Percentiles rank a stretch among this genome's conserved stretches.
Evolutionary conservation across 495 filamentous ascomycete genomes (phyloP).

Genomic region (Penicillium parvum): DNA sequence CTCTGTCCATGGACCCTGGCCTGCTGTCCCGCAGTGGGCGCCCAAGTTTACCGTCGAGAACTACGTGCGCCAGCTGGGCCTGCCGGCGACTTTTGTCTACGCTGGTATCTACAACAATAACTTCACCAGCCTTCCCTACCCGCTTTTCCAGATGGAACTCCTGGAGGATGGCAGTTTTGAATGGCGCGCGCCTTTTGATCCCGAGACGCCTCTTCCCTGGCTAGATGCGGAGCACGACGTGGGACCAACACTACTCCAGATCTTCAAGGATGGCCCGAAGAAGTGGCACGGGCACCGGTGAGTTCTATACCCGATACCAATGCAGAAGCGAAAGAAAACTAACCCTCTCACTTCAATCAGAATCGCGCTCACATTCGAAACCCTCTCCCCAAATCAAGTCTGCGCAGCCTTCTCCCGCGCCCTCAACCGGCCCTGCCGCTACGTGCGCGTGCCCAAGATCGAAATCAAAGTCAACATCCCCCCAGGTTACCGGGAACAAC

Average conservation of each 20-base stretch:
- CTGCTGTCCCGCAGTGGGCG: conserved; percentile 82
- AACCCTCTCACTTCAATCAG: conserved; percentile 35
- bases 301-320: too few relatives aligned
- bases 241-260: conserved; percentile 87
- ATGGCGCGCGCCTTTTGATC: conserved; percentile 93
- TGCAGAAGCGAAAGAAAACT: too few relatives aligned
- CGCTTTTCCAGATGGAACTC: conserved; percentile 89
- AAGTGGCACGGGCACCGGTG: conserved; percentile 83
- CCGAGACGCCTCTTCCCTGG: conserved; percentile 86
- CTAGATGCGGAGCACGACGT: conserved; percentile 96
- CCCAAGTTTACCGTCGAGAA: conserved; percentile 88
- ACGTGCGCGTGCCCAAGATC: conserved; percentile 67
- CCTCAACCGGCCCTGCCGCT: conserved; percentile 71
- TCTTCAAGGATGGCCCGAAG: conserved; percentile 86
- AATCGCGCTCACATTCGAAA: conserved; percentile 88
- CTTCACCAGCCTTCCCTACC: conserved; percentile 90
- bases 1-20: conserved; percentile 70
- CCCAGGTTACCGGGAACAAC: conserved; percentile 82
- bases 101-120: conserved; percentile 99
- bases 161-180: conserved; percentile 77
- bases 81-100: conserved; percentile 90
- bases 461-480: conserved; percentile 84
- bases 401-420: conserved; percentile 75
- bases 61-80: conserved; percentile 75
- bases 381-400: conserved; percentile 76